A percentile compares a stretch with the other conserved stretches of the same genome.
phyloP scores from a whole-genome alignment of 1,284 basidiomycete species.

The Tetrapyrgos nigripes region DNA sequence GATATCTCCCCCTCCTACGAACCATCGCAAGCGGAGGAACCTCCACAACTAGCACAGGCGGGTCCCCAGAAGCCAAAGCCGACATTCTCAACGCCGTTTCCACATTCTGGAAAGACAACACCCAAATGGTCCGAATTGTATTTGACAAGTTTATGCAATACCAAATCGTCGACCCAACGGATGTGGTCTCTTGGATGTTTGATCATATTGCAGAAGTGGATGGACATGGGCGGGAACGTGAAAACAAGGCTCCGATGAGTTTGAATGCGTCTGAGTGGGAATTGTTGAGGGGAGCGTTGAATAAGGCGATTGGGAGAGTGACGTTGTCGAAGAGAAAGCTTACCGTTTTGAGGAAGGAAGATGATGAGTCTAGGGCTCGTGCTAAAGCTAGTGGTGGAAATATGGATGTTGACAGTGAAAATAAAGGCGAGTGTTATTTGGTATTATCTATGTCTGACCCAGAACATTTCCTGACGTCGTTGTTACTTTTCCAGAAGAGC shows the following conservation, averaged over 20 bases:
- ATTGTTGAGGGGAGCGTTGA: conserved; percentile 78
- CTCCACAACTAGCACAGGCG: conserved; percentile 40
- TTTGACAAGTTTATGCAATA: conserved; percentile 99
- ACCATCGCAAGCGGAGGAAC: conserved; percentile 62
- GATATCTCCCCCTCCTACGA: conserved; percentile 91
- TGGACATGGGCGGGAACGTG: conserved; percentile 32
- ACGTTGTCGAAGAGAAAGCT: conserved; percentile 78
- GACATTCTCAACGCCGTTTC: conserved; percentile 77
- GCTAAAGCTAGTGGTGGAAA: conserved; percentile 65
- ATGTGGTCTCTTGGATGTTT: conserved; percentile 91
- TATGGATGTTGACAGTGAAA: conserved; percentile 78
- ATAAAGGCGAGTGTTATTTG: conserved; percentile 49
- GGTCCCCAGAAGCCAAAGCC: conserved; percentile 65
- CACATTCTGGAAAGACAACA: conserved; percentile 82
- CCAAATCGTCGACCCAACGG: conserved; percentile 93
- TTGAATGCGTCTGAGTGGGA: conserved; percentile 82
- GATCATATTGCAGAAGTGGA: conserved; percentile 44
- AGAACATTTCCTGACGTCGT: neutral
- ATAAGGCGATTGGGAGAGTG: conserved; percentile 90
- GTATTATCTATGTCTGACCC: neutral
- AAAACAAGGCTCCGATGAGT: conserved; percentile 39
- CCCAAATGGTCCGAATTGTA: conserved; percentile 89
- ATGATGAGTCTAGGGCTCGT: conserved; percentile 82
- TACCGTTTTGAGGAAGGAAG: conserved; percentile 79
- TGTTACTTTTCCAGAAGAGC: conserved; percentile 45